phyloP scores from a whole-genome alignment of 2,329 filamentous ascomycete species.

The Aspergillus unguis region DNA sequence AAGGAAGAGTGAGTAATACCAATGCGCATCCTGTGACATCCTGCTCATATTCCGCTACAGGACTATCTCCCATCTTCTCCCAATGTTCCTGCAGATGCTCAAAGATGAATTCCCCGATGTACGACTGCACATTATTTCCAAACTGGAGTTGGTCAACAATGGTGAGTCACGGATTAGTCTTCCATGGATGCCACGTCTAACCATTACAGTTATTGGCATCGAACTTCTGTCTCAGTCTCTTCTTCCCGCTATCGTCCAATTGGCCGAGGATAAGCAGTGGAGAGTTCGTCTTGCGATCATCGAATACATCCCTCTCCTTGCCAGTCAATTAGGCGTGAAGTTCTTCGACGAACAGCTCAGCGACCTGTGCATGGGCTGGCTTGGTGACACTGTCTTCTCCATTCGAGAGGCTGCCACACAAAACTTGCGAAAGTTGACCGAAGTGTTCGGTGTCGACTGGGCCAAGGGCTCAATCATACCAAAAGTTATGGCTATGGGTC shows the following conservation, averaged over 20 bases:
- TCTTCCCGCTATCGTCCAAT: constrained; percentile 91
- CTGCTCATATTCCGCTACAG: constrained; percentile 44
- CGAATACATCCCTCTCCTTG: constrained; percentile 95
- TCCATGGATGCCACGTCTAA: not conserved
- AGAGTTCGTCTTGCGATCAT: constrained; percentile 96
- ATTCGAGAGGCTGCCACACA: constrained; percentile 96
- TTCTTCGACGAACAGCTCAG: constrained; percentile 99
- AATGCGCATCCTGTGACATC: too few relatives aligned
- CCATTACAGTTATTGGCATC: constrained; percentile 79
- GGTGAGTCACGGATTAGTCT: constrained; percentile 49
- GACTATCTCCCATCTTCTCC: constrained; percentile 92
- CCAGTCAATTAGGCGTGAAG: constrained; percentile 89
- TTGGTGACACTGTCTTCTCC: constrained; percentile 97
- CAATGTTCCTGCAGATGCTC: constrained; percentile 99
- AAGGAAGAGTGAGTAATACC: constrained; percentile 77
- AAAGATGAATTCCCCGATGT: constrained; percentile 99
- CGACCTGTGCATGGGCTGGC: constrained; percentile 95
- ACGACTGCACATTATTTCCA: constrained; percentile 98
- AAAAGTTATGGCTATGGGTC: constrained; percentile 97
- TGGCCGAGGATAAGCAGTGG: constrained; percentile 99
- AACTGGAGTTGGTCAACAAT: constrained; percentile 96
- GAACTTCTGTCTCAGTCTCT: constrained; percentile 94
- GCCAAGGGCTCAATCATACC: constrained; percentile 95
- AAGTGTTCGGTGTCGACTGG: constrained; percentile 98
- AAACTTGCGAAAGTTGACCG: constrained; percentile 96